Evolutionary conservation across 208 protist species (phyloP).

Genomic region (Leishmania major): DNA sequence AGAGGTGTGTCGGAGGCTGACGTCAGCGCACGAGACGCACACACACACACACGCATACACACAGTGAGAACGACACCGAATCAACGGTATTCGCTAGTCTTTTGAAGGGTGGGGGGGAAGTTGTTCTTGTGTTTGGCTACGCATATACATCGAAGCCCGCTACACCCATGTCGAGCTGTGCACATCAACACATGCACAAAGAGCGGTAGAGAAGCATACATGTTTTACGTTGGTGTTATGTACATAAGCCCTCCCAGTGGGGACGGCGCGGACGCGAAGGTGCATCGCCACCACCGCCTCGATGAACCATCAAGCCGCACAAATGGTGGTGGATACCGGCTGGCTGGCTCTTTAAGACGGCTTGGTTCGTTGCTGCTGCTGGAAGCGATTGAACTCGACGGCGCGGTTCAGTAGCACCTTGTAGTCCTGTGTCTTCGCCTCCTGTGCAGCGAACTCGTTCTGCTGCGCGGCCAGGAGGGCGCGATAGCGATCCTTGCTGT

Average conservation of each 20-base stretch:
- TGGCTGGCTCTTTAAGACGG: neutral
- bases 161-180: neutral
- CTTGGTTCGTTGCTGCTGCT: conserved; percentile 14
- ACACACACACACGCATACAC: neutral
- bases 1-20: neutral
- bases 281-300: neutral
- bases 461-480: conserved; percentile 55
- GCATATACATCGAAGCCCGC: neutral
- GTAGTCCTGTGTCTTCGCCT: conserved; percentile 54
- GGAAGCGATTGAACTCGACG: conserved; percentile 50
- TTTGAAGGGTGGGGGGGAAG: neutral
- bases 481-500: conserved; percentile 67
- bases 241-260: neutral
- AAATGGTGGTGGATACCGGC: neutral
- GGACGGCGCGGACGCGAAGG: neutral
- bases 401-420: conserved; percentile 57
- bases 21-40: neutral
- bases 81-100: neutral
- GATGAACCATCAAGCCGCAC: neutral
- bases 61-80: neutral
- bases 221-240: neutral
- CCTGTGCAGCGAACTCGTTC: conserved; percentile 36
- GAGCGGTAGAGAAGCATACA: neutral
- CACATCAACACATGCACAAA: neutral
- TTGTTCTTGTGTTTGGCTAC: neutral